Evolutionary conservation across 192 early-diverging fungal species (phyloP).

Genomic region (Linnemannia elongata): DNA sequence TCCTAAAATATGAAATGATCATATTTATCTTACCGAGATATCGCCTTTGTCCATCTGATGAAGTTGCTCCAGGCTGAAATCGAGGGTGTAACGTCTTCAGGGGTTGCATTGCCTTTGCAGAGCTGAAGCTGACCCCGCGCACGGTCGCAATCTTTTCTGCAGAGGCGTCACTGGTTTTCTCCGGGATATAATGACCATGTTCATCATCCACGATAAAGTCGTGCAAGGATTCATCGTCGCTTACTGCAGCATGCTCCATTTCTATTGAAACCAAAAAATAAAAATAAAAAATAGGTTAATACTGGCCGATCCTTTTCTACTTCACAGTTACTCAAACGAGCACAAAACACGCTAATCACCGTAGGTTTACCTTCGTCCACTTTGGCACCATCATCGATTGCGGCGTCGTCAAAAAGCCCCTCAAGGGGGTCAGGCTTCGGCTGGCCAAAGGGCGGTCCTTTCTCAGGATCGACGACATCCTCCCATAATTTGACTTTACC

Average conservation of each 20-base stretch:
- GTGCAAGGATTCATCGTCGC: slow-evolving; percentile 72
- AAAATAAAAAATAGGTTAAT: background rate
- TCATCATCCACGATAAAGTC: slow-evolving; percentile 95
- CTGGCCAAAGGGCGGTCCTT: slow-evolving; percentile 54
- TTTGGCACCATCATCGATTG: slow-evolving; percentile 8
- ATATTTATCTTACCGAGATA: slow-evolving; percentile 62
- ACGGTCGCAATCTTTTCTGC: background rate
- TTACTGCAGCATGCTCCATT: slow-evolving; percentile 40
- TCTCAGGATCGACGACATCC: slow-evolving; percentile 62
- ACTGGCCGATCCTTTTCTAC: background rate
- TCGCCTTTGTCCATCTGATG: slow-evolving; percentile 64
- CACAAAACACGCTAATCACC: background rate
- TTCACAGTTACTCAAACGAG: background rate
- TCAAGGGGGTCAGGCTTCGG: slow-evolving; percentile 40
- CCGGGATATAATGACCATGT: slow-evolving; percentile 76
- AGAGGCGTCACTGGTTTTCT: slow-evolving; percentile 18
- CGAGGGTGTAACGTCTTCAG: slow-evolving; percentile 64
- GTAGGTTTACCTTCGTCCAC: slow-evolving; percentile 22
- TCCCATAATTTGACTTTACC: slow-evolving; percentile 73
- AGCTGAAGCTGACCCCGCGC: background rate
- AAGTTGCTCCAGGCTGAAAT: slow-evolving; percentile 92
- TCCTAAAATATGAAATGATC: background rate
- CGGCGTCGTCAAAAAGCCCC: slow-evolving; percentile 65
- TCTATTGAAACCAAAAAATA: slow-evolving; percentile 21
- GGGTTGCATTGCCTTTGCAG: slow-evolving; percentile 17